phyloP scores from a whole-genome alignment of 768 basidiomycete genomes.

The Kwoniella sp. region DNA sequence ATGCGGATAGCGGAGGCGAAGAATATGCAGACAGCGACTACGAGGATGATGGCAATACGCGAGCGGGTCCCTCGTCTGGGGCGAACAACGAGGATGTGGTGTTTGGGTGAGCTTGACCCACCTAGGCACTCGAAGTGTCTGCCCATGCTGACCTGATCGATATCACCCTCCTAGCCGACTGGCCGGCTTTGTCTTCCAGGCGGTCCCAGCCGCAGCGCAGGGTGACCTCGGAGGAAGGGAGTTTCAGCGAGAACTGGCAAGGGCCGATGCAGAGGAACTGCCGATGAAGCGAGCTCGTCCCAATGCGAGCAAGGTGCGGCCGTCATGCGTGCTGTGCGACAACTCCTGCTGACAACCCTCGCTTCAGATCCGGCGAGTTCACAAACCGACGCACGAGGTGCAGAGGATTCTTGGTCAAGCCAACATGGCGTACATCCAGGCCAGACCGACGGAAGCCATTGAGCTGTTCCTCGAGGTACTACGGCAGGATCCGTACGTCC shows the following conservation, averaged over 20 bases:
- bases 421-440: slow-evolving; percentile 78
- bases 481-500: slow-evolving; percentile 81
- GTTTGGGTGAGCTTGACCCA: slow-evolving; percentile 6
- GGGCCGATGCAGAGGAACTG: slow-evolving; percentile 16
- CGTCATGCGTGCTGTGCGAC: too few species aligned
- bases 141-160: too few species aligned
- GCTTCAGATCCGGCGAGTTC: slow-evolving; percentile 5
- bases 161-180: slow-evolving; percentile 14
- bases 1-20: neutral
- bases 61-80: slow-evolving; percentile 9
- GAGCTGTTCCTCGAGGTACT: slow-evolving; percentile 86
- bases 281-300: slow-evolving; percentile 12
- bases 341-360: neutral
- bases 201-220: neutral
- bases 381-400: slow-evolving; percentile 55
- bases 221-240: slow-evolving; percentile 7
- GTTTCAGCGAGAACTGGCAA: slow-evolving; percentile 12
- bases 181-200: slow-evolving; percentile 11
- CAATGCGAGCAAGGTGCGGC: too few species aligned
- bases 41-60: neutral
- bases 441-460: slow-evolving; percentile 63
- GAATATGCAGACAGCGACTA: slow-evolving; percentile 3
- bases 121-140: too few species aligned
- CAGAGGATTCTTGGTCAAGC: slow-evolving; percentile 68
- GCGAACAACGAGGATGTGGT: slow-evolving; percentile 12